Conservation (phyloP, 1,284 basidiomycete species). For the Ustilago vetiveriae region DNA sequence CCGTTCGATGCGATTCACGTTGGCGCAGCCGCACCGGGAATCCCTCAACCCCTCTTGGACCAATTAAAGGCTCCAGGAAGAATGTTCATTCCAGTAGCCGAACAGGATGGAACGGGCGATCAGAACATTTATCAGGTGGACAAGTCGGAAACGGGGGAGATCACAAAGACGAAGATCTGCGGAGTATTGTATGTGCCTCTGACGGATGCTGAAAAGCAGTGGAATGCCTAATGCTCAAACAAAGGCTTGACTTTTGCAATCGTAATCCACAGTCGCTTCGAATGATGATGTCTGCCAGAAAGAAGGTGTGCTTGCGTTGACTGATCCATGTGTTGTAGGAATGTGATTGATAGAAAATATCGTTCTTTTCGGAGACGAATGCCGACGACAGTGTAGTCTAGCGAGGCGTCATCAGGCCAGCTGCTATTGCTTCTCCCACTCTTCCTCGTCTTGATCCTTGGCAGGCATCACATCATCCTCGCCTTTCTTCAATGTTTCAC, state of each 20-base stretch:
- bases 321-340: too few species aligned
- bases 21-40: conserved; percentile 77
- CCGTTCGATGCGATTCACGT: conserved; percentile 93
- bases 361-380: background rate
- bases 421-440: conserved; percentile 23
- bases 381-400: too few species aligned
- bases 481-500: conserved; percentile 29
- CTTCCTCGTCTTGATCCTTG: conserved; percentile 48
- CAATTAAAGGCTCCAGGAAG: conserved; percentile 81
- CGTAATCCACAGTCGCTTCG: too few species aligned
- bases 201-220: conserved; percentile 53
- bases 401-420: too few species aligned
- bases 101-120: conserved; percentile 42
- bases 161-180: conserved; percentile 78
- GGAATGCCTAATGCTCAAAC: conserved; percentile 6
- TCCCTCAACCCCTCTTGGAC: conserved; percentile 77
- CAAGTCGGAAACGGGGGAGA: conserved; percentile 76
- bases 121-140: conserved; percentile 59
- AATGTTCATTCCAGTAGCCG: conserved; percentile 93
- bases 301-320: too few species aligned
- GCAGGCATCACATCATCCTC: conserved; percentile 51
- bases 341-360: background rate
- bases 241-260: too few species aligned
- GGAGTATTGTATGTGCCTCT: conserved; percentile 73
- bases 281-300: too few species aligned